A percentile compares a stretch with the other conserved stretches of the same genome.
Conservation (phyloP, 1,139 yeast species). For the Arxiozyma bovina region DNA sequence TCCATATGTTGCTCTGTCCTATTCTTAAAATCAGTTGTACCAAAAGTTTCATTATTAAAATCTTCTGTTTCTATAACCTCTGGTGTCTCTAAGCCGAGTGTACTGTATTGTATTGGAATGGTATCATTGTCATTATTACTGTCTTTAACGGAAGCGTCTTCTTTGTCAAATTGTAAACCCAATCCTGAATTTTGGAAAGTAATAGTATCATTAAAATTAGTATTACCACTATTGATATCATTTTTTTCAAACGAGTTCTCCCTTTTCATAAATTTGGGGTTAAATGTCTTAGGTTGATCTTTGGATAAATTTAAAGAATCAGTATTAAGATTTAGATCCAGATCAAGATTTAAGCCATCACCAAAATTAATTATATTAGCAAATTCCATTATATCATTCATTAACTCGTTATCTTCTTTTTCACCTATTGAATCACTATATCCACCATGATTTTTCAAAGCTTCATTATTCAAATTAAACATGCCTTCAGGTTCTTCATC, state of each 20-base stretch:
- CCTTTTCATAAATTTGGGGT: slow-evolving; percentile 7
- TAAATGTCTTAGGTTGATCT: slow-evolving; percentile 9
- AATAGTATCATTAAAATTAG: neutral
- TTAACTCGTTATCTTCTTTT: slow-evolving; percentile 30
- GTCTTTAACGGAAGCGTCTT: neutral
- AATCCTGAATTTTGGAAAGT: neutral
- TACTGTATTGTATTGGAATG: neutral
- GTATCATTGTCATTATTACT: neutral
- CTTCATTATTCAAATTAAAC: neutral
- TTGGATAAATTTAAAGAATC: neutral
- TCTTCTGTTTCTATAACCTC: slow-evolving; percentile 11
- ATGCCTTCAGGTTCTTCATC: slow-evolving; percentile 5
- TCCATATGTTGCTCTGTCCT: slow-evolving; percentile 5
- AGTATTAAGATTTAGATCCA: slow-evolving; percentile 15
- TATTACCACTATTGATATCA: neutral
- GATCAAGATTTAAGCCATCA: slow-evolving; percentile 32
- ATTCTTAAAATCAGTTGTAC: slow-evolving; percentile 7
- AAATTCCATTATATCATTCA: slow-evolving; percentile 44
- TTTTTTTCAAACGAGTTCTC: neutral
- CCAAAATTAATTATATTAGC: slow-evolving; percentile 60
- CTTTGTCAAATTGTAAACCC: neutral
- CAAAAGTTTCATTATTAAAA: slow-evolving; percentile 25
- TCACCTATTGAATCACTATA: neutral
- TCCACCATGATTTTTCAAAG: neutral
- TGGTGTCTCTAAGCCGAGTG: neutral